Percentiles rank a stretch among this genome's conserved stretches.
phyloP scores from a whole-genome alignment of 768 basidiomycete species.

The Tephrocybe sp. region DNA sequence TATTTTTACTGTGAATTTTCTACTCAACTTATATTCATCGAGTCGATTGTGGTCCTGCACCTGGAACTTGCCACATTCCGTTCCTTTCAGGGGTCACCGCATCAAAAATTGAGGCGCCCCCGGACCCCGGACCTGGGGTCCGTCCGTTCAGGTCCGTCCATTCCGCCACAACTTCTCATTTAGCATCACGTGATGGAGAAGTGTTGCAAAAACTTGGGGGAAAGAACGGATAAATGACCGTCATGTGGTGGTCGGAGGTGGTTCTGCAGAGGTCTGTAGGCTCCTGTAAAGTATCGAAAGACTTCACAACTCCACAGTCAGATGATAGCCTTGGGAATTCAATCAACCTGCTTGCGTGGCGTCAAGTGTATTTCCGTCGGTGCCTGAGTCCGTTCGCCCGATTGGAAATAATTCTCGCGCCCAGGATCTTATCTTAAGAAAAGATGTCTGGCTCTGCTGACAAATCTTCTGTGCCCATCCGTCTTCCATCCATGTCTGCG shows the following conservation, averaged over 20 bases:
- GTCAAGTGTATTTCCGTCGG: slow-evolving; percentile 5
- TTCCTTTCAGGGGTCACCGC: not conserved
- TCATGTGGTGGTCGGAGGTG: not conserved
- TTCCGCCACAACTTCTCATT: not conserved
- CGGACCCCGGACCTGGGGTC: not conserved
- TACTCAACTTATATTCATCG: no score
- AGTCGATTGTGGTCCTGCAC: no score
- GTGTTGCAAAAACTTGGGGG: not conserved
- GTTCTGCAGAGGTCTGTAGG: not conserved
- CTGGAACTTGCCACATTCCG: no score
- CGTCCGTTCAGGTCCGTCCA: not conserved
- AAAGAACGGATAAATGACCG: not conserved
- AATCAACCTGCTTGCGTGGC: no score
- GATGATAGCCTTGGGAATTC: not conserved
- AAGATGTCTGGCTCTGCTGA: no score
- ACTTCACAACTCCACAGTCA: not conserved
- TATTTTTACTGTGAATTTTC: not conserved
- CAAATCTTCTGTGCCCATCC: not conserved
- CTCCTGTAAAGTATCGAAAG: not conserved
- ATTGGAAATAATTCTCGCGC: slow-evolving; percentile 4
- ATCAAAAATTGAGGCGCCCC: not conserved
- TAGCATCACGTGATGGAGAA: not conserved
- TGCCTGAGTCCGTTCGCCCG: slow-evolving; percentile 3
- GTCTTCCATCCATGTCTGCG: slow-evolving; percentile 11
- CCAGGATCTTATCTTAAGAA: not conserved